Evolutionary conservation across 257 asterid genomes (phyloP).

Genomic region (Solanum virginianum): DNA sequence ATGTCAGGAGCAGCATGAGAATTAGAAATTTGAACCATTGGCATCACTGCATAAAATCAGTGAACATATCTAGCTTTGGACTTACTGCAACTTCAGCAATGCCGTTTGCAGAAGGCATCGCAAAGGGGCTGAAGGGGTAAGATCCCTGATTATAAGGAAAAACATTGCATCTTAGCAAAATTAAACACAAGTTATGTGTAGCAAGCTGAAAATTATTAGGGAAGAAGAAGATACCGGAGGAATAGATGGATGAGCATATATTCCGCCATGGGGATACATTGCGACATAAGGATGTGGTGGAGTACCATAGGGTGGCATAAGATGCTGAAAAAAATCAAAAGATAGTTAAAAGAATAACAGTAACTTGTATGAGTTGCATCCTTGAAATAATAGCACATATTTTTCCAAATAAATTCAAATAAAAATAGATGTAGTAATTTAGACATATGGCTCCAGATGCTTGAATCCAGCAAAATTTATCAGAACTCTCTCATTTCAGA

Average conservation of each 20-base stretch:
- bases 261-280: constrained; percentile 91
- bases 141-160: constrained; percentile 38
- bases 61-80: neutral
- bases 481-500: neutral
- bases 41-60: neutral
- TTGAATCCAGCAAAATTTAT: neutral
- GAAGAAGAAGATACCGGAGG: constrained; percentile 50
- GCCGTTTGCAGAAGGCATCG: constrained; percentile 90
- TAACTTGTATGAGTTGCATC: neutral
- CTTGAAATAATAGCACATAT: neutral
- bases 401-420: neutral
- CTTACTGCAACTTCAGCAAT: constrained; percentile 75
- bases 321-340: constrained; percentile 39
- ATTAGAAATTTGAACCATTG: neutral
- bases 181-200: neutral
- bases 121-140: constrained; percentile 90
- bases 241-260: constrained; percentile 91
- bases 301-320: constrained; percentile 92
- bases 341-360: neutral
- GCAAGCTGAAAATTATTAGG: neutral
- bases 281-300: constrained; percentile 96
- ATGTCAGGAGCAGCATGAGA: neutral
- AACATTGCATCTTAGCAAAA: neutral
- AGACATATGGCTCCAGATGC: neutral
- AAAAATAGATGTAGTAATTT: neutral